These are phyloP conservation scores for Leishmania lainsoni DNA, from an alignment of 208 protist genomes.

Conservation along the genomic window DNA sequence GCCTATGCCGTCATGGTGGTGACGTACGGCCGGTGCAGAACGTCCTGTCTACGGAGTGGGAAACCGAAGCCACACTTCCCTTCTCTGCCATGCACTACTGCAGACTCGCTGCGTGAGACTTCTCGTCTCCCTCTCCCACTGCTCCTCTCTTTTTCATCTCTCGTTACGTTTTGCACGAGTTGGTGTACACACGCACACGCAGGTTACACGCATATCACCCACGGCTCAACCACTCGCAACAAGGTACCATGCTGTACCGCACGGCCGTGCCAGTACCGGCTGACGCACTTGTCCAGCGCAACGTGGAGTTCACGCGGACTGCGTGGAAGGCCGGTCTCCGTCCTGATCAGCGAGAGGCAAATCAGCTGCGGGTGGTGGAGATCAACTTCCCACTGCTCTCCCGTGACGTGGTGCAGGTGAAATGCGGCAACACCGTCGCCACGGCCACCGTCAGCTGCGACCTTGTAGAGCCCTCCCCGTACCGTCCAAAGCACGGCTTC, in stretches of 20 bases:
- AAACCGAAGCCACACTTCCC: neutral
- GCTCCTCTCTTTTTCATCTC: neutral
- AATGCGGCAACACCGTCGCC: slow-evolving; percentile 89
- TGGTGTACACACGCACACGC: slow-evolving; percentile 1
- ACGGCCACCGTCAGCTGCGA: slow-evolving; percentile 80
- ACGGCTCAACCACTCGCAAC: neutral
- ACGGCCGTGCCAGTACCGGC: slow-evolving; percentile 48
- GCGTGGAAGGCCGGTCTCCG: slow-evolving; percentile 77
- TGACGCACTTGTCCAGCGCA: slow-evolving; percentile 62
- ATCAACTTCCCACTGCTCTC: slow-evolving; percentile 77
- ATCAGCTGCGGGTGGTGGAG: slow-evolving; percentile 71
- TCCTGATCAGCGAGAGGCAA: slow-evolving; percentile 68
- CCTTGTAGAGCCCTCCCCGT: slow-evolving; percentile 93
- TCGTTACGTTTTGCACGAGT: neutral
- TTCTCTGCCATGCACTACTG: neutral
- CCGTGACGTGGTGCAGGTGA: slow-evolving; percentile 80
- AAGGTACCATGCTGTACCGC: slow-evolving; percentile 38
- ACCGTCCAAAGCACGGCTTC: slow-evolving; percentile 95
- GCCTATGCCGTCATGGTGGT: neutral
- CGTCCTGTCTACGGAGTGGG: neutral
- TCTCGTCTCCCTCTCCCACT: neutral
- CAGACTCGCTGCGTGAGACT: neutral
- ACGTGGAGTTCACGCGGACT: slow-evolving; percentile 62
- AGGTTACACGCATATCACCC: neutral
- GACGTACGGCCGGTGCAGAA: neutral